phyloP scores from a whole-genome alignment of 2,329 filamentous ascomycete species.

The Trichoderma polysporum region DNA sequence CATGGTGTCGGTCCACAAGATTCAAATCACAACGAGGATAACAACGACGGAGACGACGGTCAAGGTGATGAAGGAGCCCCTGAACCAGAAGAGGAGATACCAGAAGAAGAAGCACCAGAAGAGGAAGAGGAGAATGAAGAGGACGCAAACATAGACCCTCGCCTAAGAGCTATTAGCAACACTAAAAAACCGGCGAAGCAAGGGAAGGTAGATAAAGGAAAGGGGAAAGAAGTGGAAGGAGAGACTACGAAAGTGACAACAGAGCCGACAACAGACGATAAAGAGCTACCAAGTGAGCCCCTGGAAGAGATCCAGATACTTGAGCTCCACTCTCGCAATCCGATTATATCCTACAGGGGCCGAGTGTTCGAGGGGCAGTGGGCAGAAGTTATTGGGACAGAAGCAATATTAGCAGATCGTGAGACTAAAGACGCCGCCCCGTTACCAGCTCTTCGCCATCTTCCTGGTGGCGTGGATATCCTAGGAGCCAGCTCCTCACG shows the following conservation, averaged over 20 bases:
- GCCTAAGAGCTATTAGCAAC: slow-evolving; percentile 29
- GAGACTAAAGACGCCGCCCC: slow-evolving; percentile 46
- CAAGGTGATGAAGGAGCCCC: slow-evolving; percentile 25
- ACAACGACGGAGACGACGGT: slow-evolving; percentile 3
- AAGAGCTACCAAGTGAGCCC: slow-evolving; percentile 21
- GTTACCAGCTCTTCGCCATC: slow-evolving; percentile 50
- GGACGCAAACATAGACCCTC: slow-evolving; percentile 36
- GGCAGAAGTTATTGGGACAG: slow-evolving; percentile 81
- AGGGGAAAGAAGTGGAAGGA: slow-evolving; percentile 21
- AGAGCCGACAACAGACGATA: slow-evolving; percentile 16
- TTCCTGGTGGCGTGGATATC: slow-evolving; percentile 64
- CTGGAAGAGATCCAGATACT: slow-evolving; percentile 68
- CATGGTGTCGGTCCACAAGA: slow-evolving; percentile 11
- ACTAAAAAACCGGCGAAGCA: neutral
- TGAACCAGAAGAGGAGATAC: slow-evolving; percentile 2
- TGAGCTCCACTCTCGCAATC: slow-evolving; percentile 74
- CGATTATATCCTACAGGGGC: slow-evolving; percentile 76
- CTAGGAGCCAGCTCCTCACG: slow-evolving; percentile 69
- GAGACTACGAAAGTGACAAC: slow-evolving; percentile 10
- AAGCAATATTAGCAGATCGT: slow-evolving; percentile 67
- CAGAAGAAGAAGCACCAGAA: neutral
- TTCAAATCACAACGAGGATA: slow-evolving; percentile 19
- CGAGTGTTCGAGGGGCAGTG: slow-evolving; percentile 78
- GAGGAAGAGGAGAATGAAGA: slow-evolving; percentile 23
- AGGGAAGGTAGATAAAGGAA: slow-evolving; percentile 8